Percentiles rank a stretch among this genome's conserved stretches.
Evolutionary conservation across 1,284 basidiomycete species (phyloP).

Genomic region (Cystodermella granulosa): DNA sequence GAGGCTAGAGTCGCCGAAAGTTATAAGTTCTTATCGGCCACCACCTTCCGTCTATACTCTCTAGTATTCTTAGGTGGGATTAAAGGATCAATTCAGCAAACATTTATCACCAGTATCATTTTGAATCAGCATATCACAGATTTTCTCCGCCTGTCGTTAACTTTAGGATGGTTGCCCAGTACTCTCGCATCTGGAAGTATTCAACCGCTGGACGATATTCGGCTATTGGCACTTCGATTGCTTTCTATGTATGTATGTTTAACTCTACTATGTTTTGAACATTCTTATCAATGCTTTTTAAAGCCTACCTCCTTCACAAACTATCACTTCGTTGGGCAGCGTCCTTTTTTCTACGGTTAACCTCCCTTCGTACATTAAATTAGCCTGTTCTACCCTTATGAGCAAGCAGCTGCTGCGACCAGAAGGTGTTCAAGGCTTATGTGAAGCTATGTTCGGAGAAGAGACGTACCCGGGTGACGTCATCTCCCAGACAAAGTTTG

Average conservation of each 20-base stretch:
- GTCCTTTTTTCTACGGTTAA: constrained; percentile 47
- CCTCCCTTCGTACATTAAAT: constrained; percentile 50
- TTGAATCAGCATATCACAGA: constrained; percentile 56
- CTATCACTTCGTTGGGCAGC: constrained; percentile 58
- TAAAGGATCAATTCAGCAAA: constrained; percentile 46
- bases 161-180: constrained; percentile 68
- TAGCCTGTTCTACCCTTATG: constrained; percentile 55
- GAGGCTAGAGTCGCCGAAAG: too few relatives aligned
- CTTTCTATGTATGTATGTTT: constrained; percentile 54
- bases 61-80: constrained; percentile 53
- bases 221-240: constrained; percentile 52
- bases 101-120: constrained; percentile 57
- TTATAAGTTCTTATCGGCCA: constrained; percentile 40
- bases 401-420: constrained; percentile 63
- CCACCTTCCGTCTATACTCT: constrained; percentile 43
- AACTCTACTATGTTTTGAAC: constrained; percentile 7
- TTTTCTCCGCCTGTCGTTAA: constrained; percentile 53
- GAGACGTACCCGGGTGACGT: constrained; percentile 48
- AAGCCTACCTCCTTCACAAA: constrained; percentile 60
- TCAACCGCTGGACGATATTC: constrained; percentile 35
- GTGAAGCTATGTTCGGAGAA: constrained; percentile 62
- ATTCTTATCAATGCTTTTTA: constrained; percentile 10
- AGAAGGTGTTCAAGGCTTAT: constrained; percentile 63
- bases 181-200: constrained; percentile 36
- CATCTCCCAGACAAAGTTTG: constrained; percentile 59